These are phyloP conservation scores for Pezicula radicicola DNA, from an alignment of 2,329 filamentous ascomycete genomes.

Conservation along the genomic window DNA sequence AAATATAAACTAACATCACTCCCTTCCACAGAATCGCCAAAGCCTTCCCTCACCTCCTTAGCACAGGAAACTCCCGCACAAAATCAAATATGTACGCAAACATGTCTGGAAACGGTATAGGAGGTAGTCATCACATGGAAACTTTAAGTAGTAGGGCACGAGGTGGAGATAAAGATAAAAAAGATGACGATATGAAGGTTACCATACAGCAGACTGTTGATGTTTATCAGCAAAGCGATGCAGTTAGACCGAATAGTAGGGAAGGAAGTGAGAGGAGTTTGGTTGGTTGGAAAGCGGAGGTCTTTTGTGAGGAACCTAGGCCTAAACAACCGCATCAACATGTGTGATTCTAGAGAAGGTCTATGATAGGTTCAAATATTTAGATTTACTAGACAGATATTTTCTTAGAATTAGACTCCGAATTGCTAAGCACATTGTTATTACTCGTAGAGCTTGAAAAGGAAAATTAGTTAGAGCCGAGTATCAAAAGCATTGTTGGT, in stretches of 20 bases:
- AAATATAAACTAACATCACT: no score
- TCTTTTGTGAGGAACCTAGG: slow-evolving; percentile 31
- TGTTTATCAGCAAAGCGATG: not conserved
- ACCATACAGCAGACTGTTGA: not conserved
- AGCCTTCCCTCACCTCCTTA: not conserved
- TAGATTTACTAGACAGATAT: no score
- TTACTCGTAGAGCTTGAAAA: no score
- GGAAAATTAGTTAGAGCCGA: no score
- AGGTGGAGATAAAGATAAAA: no score
- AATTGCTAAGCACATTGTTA: no score
- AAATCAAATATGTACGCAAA: not conserved
- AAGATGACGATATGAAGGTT: not conserved
- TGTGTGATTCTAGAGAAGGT: slow-evolving; percentile 5
- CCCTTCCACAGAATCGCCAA: not conserved
- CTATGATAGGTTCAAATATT: no score
- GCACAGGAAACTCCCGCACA: not conserved
- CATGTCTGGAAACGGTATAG: not conserved
- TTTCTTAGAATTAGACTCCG: no score
- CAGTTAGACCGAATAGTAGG: slow-evolving; percentile 14
- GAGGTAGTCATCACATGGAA: not conserved
- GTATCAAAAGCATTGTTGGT: no score
- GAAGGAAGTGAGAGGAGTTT: slow-evolving; percentile 3
- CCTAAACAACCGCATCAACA: slow-evolving; percentile 49
- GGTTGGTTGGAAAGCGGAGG: slow-evolving; percentile 4
- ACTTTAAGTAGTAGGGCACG: not conserved